Base-by-base conservation (phyloP, 371 early-diverging fungal species). In the Lichtheimia hyalospora region DNA sequence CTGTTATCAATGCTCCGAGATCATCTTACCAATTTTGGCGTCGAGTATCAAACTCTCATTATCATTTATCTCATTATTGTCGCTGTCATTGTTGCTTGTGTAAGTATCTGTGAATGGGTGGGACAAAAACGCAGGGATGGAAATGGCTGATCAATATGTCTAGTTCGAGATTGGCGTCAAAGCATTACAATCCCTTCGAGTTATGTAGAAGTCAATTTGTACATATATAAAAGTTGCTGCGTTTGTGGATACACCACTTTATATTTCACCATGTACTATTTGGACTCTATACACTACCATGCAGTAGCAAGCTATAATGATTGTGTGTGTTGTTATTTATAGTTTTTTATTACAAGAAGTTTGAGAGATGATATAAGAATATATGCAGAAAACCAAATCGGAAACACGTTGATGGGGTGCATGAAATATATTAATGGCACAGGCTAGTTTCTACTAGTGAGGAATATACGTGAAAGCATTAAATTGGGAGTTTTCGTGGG, bases 1-100 rank as follows among this genome's bases (percentile, higher is more conserved):
- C 59, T 94, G 58, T 66, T 94, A 52, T 90, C 90, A 39, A 92
- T 94, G 92, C 76, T 93, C 14, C 84, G 88, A 56, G 90, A 91
- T 23, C 91, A 93, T 57, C 66, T 86, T 54, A 83, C 78, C 5
- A 82, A 82, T 24, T 83, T 82, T 60, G 84, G 84, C 52, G 84
- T 86, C 54, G 84, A 79, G 50, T 84, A 83, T 62, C 84, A 84
- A 48, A 87, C 86, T 1, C 73, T 89, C 69, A 86, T 88, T 46
- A 85, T 86, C 60, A 86, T 87, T 49, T 83, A 80, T 43, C 75
- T 86, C 52, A 87, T 87, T 61, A 79, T 79, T 50, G 58, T 79
- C 34, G 79, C 79, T 52, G 85, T 87, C 13, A 69, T 88, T 68
- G 85, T 88, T 48, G 87, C 84, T 8, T 79, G 77, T 50, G 84